phyloP scores from a whole-genome alignment of 176 grass and related monocot species.

The Secale cereale region DNA sequence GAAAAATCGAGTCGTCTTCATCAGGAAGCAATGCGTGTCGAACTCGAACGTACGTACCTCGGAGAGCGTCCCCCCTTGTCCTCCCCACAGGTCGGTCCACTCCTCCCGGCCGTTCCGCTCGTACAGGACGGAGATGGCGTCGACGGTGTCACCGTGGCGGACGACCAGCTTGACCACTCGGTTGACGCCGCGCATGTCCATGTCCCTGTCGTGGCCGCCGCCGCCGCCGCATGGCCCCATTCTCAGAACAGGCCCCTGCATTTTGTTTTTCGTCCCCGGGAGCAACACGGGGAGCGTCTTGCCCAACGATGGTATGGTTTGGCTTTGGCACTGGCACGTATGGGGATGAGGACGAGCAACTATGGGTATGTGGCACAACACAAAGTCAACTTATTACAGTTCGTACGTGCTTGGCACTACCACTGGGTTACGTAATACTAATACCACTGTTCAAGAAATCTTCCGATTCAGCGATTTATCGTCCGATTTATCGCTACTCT shows the following conservation, averaged over 20 bases:
- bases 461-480: no score
- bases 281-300: background rate
- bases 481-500: no score
- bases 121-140: constrained; percentile 42
- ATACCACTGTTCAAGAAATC: no score
- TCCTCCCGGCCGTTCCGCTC: constrained; percentile 30
- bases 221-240: constrained; percentile 45
- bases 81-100: constrained; percentile 49
- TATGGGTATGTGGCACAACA: background rate
- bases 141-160: constrained; percentile 33
- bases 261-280: background rate
- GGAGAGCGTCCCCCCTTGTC: constrained; percentile 17
- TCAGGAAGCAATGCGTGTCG: background rate
- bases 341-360: background rate
- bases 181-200: constrained; percentile 44
- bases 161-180: constrained; percentile 47
- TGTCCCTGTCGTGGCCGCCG: constrained; percentile 26
- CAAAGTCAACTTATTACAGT: constrained; percentile 8
- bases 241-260: background rate
- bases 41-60: constrained; percentile 39
- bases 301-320: background rate
- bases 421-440: background rate
- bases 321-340: background rate
- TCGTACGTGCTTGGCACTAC: constrained; percentile 28
- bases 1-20: background rate